Evolutionary conservation across 768 basidiomycete species (phyloP).

Genomic region (Tricholoma sp.): DNA sequence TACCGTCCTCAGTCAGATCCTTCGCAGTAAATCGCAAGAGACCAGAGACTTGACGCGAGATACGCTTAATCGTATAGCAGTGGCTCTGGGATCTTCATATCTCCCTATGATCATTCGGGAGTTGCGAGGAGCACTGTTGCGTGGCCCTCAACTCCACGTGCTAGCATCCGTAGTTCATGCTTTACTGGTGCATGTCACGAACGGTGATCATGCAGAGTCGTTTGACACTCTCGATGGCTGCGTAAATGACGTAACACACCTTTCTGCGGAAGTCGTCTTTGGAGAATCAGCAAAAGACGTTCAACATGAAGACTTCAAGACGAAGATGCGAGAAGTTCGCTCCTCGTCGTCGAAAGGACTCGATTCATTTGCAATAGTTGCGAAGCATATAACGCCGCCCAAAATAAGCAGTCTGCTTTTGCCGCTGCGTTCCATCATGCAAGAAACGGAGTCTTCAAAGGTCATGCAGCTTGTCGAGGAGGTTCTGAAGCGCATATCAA

Average conservation of each 20-base stretch:
- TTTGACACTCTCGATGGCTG: conserved; percentile 71
- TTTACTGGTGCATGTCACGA: conserved; percentile 75
- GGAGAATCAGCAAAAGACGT: conserved; percentile 91
- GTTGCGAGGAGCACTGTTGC: conserved; percentile 74
- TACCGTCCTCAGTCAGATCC: conserved; percentile 83
- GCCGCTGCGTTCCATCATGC: conserved; percentile 80
- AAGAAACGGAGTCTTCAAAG: conserved; percentile 76
- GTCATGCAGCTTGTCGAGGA: conserved; percentile 85
- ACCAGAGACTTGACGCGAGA: conserved; percentile 84
- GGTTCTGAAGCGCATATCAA: conserved; percentile 73
- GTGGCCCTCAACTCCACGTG: conserved; percentile 93
- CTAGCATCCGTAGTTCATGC: conserved; percentile 82
- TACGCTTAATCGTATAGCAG: conserved; percentile 74
- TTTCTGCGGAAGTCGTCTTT: conserved; percentile 88
- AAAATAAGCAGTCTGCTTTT: conserved; percentile 72
- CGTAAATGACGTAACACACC: conserved; percentile 71
- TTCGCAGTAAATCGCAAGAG: conserved; percentile 93
- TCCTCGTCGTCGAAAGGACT: conserved; percentile 78
- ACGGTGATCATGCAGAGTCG: conserved; percentile 43
- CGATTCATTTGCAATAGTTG: conserved; percentile 79
- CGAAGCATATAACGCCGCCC: conserved; percentile 70
- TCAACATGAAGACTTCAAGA: conserved; percentile 85
- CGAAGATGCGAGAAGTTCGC: conserved; percentile 89
- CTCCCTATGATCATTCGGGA: conserved; percentile 73
- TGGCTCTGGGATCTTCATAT: conserved; percentile 66